phyloP scores from a whole-genome alignment of 768 basidiomycete genomes.

The Termitomyces sp. region DNA sequence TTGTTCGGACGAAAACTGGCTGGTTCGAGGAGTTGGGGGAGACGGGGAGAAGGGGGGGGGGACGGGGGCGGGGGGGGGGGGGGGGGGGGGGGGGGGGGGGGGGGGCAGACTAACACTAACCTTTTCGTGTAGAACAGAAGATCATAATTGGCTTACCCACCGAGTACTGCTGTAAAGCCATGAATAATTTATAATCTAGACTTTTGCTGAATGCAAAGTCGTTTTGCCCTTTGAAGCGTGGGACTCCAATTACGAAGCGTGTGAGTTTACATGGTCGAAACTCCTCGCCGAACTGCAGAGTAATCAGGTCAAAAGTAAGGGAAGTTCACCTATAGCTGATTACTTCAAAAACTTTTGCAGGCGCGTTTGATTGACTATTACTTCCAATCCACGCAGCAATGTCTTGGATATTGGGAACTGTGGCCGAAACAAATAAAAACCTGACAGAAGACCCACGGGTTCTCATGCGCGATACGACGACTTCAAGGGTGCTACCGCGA shows the following conservation, averaged over 20 bases:
- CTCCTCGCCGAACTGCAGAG: conserved; percentile 81
- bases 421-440: conserved; percentile 89
- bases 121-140: conserved; percentile 87
- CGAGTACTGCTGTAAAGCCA: conserved; percentile 67
- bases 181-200: conserved; percentile 71
- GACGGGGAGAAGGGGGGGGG: too few species aligned
- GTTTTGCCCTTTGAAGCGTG: conserved; percentile 57
- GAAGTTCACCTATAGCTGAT: background rate
- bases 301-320: background rate
- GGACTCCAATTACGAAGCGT: conserved; percentile 67
- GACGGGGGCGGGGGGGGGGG: too few species aligned
- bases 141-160: conserved; percentile 81
- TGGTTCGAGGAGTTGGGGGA: too few species aligned
- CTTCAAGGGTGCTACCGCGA: conserved; percentile 90
- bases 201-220: conserved; percentile 71
- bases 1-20: too few species aligned
- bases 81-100: too few species aligned
- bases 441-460: conserved; percentile 62
- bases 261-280: conserved; percentile 83
- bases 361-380: conserved; percentile 22
- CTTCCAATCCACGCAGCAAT: conserved; percentile 84
- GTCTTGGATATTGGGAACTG: conserved; percentile 89
- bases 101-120: too few species aligned
- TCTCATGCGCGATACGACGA: conserved; percentile 93
- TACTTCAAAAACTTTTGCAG: conserved; percentile 71